A percentile compares a stretch with the other conserved stretches of the same genome.
Conservation (phyloP, 352 stramenopile genomes). For the Pythium phragmiticola region DNA sequence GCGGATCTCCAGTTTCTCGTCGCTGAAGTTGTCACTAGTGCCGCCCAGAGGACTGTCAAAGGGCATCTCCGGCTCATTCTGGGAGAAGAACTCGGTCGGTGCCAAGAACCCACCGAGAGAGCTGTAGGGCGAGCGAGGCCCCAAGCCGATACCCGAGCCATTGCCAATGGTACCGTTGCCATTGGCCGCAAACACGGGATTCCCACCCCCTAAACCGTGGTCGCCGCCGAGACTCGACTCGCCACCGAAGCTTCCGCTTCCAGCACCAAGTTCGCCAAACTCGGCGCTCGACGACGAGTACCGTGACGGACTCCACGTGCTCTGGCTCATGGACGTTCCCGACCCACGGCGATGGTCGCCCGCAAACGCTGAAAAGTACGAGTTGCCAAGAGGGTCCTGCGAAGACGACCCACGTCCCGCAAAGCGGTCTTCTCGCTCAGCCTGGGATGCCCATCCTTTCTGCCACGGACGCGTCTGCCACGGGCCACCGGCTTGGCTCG, state of each 20-base stretch:
- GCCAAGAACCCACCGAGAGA: constrained; percentile 66
- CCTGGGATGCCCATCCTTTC: constrained; percentile 29
- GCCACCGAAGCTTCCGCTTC: constrained; percentile 2
- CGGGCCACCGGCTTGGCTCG: constrained; percentile 30
- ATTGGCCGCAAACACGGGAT: constrained; percentile 27
- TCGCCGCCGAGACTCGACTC: constrained; percentile 40
- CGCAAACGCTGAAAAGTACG: constrained; percentile 32
- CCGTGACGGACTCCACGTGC: constrained; percentile 28
- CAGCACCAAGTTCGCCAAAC: constrained; percentile 33
- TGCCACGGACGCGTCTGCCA: constrained; percentile 31
- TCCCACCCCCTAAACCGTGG: constrained; percentile 24
- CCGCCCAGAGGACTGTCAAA: constrained; percentile 44
- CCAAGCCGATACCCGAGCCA: constrained; percentile 15
- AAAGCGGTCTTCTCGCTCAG: constrained; percentile 45
- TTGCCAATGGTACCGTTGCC: constrained; percentile 23
- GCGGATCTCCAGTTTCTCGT: constrained; percentile 26
- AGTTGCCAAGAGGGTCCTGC: constrained; percentile 21
- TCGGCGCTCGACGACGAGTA: constrained; percentile 33
- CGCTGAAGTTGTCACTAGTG: constrained; percentile 36
- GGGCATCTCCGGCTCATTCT: constrained; percentile 44
- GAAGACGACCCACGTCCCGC: constrained; percentile 29
- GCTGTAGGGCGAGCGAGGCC: constrained; percentile 37
- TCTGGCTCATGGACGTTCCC: constrained; percentile 21
- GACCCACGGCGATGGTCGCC: constrained; percentile 22
- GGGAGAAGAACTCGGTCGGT: constrained; percentile 44